Evolutionary conservation across 1,284 basidiomycete genomes (phyloP).

Genomic region (Schizophyllum commune): DNA sequence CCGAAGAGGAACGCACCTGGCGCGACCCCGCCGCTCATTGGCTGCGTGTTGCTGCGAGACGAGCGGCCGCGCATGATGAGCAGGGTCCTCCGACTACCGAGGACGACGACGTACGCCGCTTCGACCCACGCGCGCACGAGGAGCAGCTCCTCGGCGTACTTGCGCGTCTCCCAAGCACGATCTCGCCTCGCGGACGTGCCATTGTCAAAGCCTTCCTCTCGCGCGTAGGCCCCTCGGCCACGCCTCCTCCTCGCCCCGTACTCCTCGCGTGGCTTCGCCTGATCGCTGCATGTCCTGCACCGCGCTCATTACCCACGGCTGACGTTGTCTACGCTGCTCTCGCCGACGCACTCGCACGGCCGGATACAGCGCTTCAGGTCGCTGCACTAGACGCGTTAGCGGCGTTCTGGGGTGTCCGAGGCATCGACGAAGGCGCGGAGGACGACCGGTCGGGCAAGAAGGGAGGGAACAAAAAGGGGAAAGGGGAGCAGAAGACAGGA

Average conservation of each 20-base stretch:
- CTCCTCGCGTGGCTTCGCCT: slow-evolving; percentile 77
- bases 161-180: slow-evolving; percentile 14
- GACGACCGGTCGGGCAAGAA: no score
- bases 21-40: slow-evolving; percentile 66
- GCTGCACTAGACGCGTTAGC: no score
- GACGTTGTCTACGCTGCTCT: no score
- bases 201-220: no score
- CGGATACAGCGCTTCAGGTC: no score
- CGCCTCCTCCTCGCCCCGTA: slow-evolving; percentile 44
- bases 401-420: slow-evolving; percentile 34
- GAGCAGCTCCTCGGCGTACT: slow-evolving; percentile 53
- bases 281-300: slow-evolving; percentile 38
- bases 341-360: no score
- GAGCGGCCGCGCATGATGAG: slow-evolving; percentile 34
- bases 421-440: no score
- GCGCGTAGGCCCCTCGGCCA: no score
- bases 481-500: no score
- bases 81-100: slow-evolving; percentile 11
- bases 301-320: no score
- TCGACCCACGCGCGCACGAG: slow-evolving; percentile 75
- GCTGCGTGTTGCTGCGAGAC: slow-evolving; percentile 33
- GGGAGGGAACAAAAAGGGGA: no score
- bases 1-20: slow-evolving; percentile 69
- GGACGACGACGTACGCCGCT: slow-evolving; percentile 54
- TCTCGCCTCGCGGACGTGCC: slow-evolving; percentile 24